Evolutionary conservation across 2,329 filamentous ascomycete species (phyloP), one percentile per base, ranked within the genome.

Genomic region (Zymoseptoria crescenta): DNA sequence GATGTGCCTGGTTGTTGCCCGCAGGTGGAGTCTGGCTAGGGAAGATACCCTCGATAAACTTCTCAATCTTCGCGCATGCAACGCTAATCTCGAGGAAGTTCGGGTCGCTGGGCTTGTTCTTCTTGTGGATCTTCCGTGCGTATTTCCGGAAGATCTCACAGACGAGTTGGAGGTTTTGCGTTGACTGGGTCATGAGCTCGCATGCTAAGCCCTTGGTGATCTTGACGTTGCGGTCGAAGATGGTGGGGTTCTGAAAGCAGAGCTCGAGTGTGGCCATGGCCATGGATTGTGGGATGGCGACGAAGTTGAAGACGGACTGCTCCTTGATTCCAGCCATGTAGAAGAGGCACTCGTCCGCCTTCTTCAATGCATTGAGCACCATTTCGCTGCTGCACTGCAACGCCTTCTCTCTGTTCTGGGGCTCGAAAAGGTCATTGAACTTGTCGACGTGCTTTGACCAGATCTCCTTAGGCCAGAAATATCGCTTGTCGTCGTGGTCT

Each of bases 241-340:
- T 85, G 61, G 81, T 81, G 21, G 89, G 88, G 75, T 99, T 99
- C 69, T 89, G 87, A 84, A 97, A 99, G 68, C 93, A 88, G 19
- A 91, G 79, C 67, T 96, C 92, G 49, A 97, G 78, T 0, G 93
- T 97, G 8, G 94, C 93, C 73, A 99, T 96, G 56, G 93, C 94
- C 94, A 99, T 99, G 64, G 86, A 81, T 75, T 99, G 94, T 2
- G 94, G 94, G 64, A 99, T 99, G 58, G 93, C 93, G 53, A 91
- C 91, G 74, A 99, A 99, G 81, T 99, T 99, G 84, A 99, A 99
- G 27, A 96, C 91, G 72, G 91, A 96, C 78, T 99, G 94, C 72
- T 99, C 94, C 66, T 87, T 87, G 64, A 99, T 85, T 52, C 89
- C 94, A 4, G 93, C 93, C 79, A 99, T 91, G 77, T 97, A 99